Percentiles rank a stretch among this genome's conserved stretches.
Evolutionary conservation across 1,284 basidiomycete genomes (phyloP).

Genomic region (Ganoderma lucidum): DNA sequence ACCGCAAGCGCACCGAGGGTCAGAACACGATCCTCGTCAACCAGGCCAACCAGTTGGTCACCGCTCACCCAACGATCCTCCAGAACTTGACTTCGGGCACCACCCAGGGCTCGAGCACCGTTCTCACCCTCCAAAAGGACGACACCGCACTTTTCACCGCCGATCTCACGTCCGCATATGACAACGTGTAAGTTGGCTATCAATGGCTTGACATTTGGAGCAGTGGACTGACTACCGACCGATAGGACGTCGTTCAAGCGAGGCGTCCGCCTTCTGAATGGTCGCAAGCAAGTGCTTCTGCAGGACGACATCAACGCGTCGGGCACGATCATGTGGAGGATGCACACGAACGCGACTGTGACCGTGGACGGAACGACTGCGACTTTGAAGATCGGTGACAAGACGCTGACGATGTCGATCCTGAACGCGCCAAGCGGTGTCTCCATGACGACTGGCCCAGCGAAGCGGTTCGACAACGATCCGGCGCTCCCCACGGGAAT

Average conservation of each 20-base stretch:
- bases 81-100: constrained; percentile 67
- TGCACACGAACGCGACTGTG: constrained; percentile 91
- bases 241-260: constrained; percentile 75
- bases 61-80: constrained; percentile 68
- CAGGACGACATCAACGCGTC: constrained; percentile 84
- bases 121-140: constrained; percentile 61
- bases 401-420: constrained; percentile 56
- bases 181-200: constrained; percentile 63
- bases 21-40: constrained; percentile 94
- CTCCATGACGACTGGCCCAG: constrained; percentile 54
- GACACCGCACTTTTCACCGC: constrained; percentile 89
- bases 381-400: constrained; percentile 70
- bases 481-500: constrained; percentile 63
- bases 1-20: constrained; percentile 95
- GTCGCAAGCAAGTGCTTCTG: constrained; percentile 88
- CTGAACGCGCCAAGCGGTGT: constrained; percentile 71
- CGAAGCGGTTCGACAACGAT: constrained; percentile 67
- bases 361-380: constrained; percentile 62
- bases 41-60: constrained; percentile 83
- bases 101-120: constrained; percentile 83
- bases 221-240: constrained; percentile 21
- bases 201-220: neutral
- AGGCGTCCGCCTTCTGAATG: constrained; percentile 89
- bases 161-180: constrained; percentile 86
- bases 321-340: constrained; percentile 83